A percentile compares a stretch with the other conserved stretches of the same genome.
phyloP scores from a whole-genome alignment of 2,329 filamentous ascomycete genomes.

The Fusarium nurragi region DNA sequence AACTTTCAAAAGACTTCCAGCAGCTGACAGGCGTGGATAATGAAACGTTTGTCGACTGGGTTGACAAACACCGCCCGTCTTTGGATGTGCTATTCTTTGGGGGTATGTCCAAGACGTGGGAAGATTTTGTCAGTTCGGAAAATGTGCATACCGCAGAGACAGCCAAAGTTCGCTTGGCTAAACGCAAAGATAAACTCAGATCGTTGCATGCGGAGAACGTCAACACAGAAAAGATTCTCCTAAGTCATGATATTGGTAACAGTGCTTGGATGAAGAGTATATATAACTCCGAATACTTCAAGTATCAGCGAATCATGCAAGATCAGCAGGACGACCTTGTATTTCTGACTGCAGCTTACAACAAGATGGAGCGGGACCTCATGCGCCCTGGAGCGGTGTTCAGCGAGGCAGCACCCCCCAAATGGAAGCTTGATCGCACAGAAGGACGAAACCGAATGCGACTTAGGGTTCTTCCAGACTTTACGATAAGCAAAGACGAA shows the following conservation, averaged over 20 bases:
- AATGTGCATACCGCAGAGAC: slow-evolving; percentile 83
- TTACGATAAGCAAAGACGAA: slow-evolving; percentile 71
- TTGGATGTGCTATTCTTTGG: slow-evolving; percentile 86
- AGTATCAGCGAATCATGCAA: slow-evolving; percentile 87
- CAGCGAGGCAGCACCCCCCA: slow-evolving; percentile 68
- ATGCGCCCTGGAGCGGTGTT: slow-evolving; percentile 84
- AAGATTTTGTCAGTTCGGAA: slow-evolving; percentile 83
- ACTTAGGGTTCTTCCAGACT: slow-evolving; percentile 83
- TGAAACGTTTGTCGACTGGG: slow-evolving; percentile 86
- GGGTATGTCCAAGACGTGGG: slow-evolving; percentile 84
- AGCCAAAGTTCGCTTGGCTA: slow-evolving; percentile 73
- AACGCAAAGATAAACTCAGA: slow-evolving; percentile 83
- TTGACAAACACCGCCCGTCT: slow-evolving; percentile 81
- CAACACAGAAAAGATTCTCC: slow-evolving; percentile 74
- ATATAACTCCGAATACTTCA: slow-evolving; percentile 88
- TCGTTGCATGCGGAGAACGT: slow-evolving; percentile 79
- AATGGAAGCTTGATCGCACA: slow-evolving; percentile 95
- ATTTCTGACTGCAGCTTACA: slow-evolving; percentile 79
- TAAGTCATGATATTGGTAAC: slow-evolving; percentile 87
- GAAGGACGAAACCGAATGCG: slow-evolving; percentile 97
- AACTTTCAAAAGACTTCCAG: slow-evolving; percentile 80
- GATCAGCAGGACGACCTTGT: slow-evolving; percentile 91
- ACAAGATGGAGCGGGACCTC: slow-evolving; percentile 81
- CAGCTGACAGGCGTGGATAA: slow-evolving; percentile 90
- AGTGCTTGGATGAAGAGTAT: slow-evolving; percentile 96